Conservation (phyloP, 129 eudicot genomes). For the Flaveria robusta region DNA sequence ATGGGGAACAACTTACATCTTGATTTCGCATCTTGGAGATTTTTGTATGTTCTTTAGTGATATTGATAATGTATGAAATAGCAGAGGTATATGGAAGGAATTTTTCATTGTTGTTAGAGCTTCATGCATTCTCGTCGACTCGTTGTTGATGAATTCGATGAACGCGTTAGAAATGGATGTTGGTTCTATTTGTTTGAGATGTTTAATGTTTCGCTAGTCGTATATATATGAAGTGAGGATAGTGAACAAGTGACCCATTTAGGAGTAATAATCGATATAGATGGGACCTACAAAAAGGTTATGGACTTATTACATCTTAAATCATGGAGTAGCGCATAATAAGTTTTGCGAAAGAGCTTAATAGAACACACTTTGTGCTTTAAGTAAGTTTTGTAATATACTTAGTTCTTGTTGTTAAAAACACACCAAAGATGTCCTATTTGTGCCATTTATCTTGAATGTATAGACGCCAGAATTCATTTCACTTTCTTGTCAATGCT, state of each 20-base stretch:
- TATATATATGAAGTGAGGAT: constrained; percentile 5
- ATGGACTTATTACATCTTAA: not conserved
- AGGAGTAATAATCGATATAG: constrained; percentile 12
- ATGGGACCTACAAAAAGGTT: not conserved
- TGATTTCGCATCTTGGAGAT: not conserved
- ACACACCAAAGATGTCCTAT: not conserved
- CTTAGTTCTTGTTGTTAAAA: not conserved
- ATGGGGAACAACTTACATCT: not conserved
- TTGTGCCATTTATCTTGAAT: not conserved
- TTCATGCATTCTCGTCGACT: not conserved
- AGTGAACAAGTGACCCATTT: constrained; percentile 4
- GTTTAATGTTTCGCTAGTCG: not conserved
- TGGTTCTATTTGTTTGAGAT: not conserved
- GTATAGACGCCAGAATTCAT: not conserved
- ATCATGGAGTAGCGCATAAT: not conserved
- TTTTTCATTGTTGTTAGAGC: not conserved
- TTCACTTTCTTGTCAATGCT: not conserved
- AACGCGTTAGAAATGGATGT: not conserved
- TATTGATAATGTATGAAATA: not conserved
- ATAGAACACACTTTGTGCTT: not conserved
- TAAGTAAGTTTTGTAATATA: constrained; percentile 12
- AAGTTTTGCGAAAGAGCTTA: not conserved
- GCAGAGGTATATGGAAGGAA: not conserved
- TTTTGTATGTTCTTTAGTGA: not conserved
- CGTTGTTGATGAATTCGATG: not conserved